Percentiles rank a stretch among this genome's conserved stretches.
Evolutionary conservation across 1,284 basidiomycete genomes (phyloP).

Genomic region (Hypsizygus ulmarius): DNA sequence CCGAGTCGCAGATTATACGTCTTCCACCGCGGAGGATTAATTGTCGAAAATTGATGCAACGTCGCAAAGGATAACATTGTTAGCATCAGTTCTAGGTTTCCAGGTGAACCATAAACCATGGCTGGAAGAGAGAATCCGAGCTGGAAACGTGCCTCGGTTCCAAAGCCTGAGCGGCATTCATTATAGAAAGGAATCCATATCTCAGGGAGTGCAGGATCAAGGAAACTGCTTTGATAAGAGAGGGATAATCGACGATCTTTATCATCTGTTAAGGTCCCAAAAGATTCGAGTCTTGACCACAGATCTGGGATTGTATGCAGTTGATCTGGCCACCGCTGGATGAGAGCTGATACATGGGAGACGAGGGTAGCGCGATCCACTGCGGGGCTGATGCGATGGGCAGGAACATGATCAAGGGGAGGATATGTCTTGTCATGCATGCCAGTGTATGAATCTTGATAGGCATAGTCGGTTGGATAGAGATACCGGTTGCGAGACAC

Average conservation of each 20-base stretch:
- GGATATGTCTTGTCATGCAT: slow-evolving; percentile 5
- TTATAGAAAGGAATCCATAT: slow-evolving; percentile 33
- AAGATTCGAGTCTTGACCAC: slow-evolving; percentile 7
- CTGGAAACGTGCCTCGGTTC: slow-evolving; percentile 18
- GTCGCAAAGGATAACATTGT: slow-evolving; percentile 33
- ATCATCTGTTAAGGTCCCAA: not conserved
- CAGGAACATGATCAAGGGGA: not conserved
- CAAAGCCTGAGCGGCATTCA: slow-evolving; percentile 19
- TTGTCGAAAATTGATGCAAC: slow-evolving; percentile 12
- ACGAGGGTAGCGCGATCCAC: not conserved
- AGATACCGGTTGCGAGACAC: slow-evolving; percentile 4
- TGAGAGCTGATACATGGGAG: slow-evolving; percentile 7
- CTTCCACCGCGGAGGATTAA: slow-evolving; percentile 15
- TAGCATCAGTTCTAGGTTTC: slow-evolving; percentile 19
- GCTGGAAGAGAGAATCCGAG: slow-evolving; percentile 33
- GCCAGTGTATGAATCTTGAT: not conserved
- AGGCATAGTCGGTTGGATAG: slow-evolving; percentile 1
- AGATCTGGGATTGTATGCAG: slow-evolving; percentile 15
- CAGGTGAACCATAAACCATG: slow-evolving; percentile 27
- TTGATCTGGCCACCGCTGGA: slow-evolving; percentile 1
- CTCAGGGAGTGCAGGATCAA: slow-evolving; percentile 11
- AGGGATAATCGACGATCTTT: not conserved
- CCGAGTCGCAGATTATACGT: slow-evolving; percentile 17
- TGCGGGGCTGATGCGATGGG: not conserved
- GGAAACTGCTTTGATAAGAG: slow-evolving; percentile 12